Percentiles rank a stretch among this genome's conserved stretches.
Evolutionary conservation across 2,329 filamentous ascomycete species (phyloP).

Genomic region (Lithohypha guttulata): DNA sequence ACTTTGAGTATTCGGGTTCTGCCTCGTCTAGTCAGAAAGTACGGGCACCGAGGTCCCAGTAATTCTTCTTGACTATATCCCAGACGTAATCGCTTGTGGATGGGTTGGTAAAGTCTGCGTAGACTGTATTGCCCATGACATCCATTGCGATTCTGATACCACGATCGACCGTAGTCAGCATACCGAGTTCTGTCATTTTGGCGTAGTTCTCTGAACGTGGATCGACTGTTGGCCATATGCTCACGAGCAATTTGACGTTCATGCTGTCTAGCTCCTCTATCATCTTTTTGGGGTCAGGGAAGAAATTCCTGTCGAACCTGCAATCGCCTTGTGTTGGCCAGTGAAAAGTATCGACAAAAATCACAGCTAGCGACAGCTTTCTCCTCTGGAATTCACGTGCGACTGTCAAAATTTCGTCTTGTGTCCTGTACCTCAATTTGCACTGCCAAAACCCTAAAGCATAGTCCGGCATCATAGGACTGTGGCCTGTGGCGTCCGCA

Average conservation of each 20-base stretch:
- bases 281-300: constrained; percentile 59
- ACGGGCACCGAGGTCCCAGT: constrained; percentile 51
- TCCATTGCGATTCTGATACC: constrained; percentile 50
- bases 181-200: constrained; percentile 51
- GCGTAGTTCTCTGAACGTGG: constrained; percentile 47
- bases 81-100: constrained; percentile 49
- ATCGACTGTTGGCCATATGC: constrained; percentile 59
- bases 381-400: constrained; percentile 49
- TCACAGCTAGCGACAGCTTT: constrained; percentile 50
- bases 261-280: constrained; percentile 48
- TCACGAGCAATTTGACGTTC: constrained; percentile 56
- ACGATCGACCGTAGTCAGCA: constrained; percentile 50
- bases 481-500: constrained; percentile 45
- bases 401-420: constrained; percentile 51
- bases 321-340: constrained; percentile 58
- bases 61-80: constrained; percentile 48
- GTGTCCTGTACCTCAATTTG: constrained; percentile 55
- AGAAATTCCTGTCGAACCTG: constrained; percentile 54
- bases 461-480: constrained; percentile 59
- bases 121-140: constrained; percentile 47
- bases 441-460: constrained; percentile 60
- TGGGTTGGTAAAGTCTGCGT: constrained; percentile 56
- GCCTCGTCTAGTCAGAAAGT: constrained; percentile 61
- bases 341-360: constrained; percentile 60
- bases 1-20: constrained; percentile 53